Conservation (phyloP, 2,329 filamentous ascomycete genomes). For the Domatiomyces catenatus region DNA sequence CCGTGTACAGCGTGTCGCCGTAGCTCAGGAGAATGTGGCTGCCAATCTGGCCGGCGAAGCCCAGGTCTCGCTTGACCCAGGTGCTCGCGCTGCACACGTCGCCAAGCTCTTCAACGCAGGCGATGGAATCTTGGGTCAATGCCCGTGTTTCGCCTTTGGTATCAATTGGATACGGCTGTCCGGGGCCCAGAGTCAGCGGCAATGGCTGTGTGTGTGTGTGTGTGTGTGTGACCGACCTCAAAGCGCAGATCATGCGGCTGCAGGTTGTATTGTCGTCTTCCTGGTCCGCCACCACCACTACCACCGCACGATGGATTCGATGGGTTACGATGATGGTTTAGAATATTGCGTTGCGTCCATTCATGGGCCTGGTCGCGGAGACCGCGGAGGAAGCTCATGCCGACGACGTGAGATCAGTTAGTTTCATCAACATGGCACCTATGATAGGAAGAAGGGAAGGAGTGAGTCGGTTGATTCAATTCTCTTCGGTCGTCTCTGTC, state of each 20-base stretch:
- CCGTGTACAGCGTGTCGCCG: constrained; percentile 17
- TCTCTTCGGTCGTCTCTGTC: too few relatives aligned
- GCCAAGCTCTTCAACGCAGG: constrained; percentile 12
- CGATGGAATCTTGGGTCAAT: not conserved
- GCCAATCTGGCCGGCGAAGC: constrained; percentile 16
- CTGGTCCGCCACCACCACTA: not conserved
- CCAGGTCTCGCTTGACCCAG: constrained; percentile 17
- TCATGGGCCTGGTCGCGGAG: not conserved
- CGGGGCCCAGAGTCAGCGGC: not conserved
- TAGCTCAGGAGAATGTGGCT: constrained; percentile 14
- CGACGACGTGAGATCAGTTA: not conserved
- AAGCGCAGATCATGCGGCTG: not conserved
- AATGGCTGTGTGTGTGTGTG: too few relatives aligned
- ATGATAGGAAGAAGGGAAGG: too few relatives aligned
- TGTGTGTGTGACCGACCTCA: not conserved
- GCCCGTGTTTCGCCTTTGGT: not conserved
- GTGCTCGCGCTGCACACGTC: constrained; percentile 15
- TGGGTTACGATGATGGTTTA: not conserved
- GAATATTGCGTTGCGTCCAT: not conserved
- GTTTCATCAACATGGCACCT: too few relatives aligned
- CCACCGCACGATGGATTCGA: not conserved
- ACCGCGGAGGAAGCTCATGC: not conserved
- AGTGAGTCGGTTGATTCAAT: too few relatives aligned
- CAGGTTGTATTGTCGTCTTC: not conserved
- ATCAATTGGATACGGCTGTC: not conserved